Conservation (phyloP, 2,329 filamentous ascomycete species). For the Penicillium sp. region DNA sequence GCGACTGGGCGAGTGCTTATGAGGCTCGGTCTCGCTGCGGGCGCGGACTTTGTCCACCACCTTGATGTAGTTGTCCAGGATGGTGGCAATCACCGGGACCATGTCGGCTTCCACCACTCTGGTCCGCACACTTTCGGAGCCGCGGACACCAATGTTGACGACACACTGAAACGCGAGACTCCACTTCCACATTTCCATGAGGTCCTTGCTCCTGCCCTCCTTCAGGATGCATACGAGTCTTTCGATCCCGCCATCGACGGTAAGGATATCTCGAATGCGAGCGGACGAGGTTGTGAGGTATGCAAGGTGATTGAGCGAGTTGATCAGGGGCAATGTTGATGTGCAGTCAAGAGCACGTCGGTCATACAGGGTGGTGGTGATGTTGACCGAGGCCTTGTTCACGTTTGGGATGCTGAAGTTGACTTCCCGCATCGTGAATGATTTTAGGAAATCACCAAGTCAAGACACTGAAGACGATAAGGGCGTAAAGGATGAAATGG, state of each 20-base stretch:
- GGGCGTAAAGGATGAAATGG: conserved; percentile 1
- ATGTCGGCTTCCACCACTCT: conserved; percentile 97
- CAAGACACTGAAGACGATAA: conserved; percentile 2
- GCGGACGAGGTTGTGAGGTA: conserved; percentile 98
- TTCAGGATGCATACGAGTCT: conserved; percentile 96
- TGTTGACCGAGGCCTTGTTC: conserved; percentile 98
- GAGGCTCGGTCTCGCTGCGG: conserved; percentile 76
- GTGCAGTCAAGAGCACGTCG: conserved; percentile 96
- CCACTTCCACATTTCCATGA: conserved; percentile 99
- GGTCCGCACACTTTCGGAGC: conserved; percentile 89
- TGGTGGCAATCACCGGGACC: conserved; percentile 97
- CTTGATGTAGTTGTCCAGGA: conserved; percentile 97
- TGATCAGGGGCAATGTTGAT: conserved; percentile 94
- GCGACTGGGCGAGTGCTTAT: conserved; percentile 42
- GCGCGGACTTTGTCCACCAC: conserved; percentile 89
- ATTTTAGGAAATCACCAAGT: neutral
- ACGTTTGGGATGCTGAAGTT: conserved; percentile 99
- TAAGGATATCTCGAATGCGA: conserved; percentile 94
- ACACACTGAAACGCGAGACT: conserved; percentile 98
- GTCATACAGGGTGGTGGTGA: conserved; percentile 97
- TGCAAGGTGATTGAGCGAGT: conserved; percentile 96
- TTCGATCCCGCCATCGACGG: conserved; percentile 97
- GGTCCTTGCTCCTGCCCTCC: conserved; percentile 91
- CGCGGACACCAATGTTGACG: conserved; percentile 95
- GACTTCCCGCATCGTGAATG: conserved; percentile 88